phyloP scores from a whole-genome alignment of 306 rosid genomes.

The Fagus sylvatica region DNA sequence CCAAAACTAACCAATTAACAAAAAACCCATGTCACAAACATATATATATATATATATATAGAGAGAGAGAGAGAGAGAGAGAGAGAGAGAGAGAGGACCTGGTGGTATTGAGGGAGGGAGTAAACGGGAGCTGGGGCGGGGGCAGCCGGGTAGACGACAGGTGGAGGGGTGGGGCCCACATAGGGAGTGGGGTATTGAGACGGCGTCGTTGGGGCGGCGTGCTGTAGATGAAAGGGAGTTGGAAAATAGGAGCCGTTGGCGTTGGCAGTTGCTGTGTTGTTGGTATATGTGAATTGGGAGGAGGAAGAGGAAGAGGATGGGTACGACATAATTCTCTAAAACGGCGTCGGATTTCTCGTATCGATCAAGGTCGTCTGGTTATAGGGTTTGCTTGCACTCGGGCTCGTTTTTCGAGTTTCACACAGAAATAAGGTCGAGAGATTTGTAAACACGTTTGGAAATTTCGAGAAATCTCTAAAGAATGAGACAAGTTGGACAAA shows the following conservation, averaged over 20 bases:
- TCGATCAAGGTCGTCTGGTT: too few species aligned
- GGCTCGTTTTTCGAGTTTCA: too few species aligned
- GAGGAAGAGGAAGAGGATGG: constrained; percentile 48
- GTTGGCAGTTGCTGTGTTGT: constrained; percentile 37
- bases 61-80: background rate
- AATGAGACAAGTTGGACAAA: background rate
- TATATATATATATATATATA: background rate
- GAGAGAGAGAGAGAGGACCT: constrained; percentile 31
- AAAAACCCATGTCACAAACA: background rate
- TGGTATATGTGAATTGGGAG: constrained; percentile 60
- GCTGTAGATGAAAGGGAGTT: constrained; percentile 82
- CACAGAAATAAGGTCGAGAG: too few species aligned
- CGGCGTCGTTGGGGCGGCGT: constrained; percentile 36
- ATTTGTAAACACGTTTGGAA: too few species aligned
- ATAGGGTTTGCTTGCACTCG: too few species aligned
- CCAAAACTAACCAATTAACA: background rate
- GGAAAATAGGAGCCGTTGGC: constrained; percentile 67
- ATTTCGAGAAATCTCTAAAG: too few species aligned
- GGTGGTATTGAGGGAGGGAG: constrained; percentile 75
- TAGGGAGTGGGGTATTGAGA: constrained; percentile 58
- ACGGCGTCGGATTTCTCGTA: background rate
- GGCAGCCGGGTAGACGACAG: constrained; percentile 35
- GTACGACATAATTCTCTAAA: constrained; percentile 42
- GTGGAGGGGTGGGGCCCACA: constrained; percentile 39
- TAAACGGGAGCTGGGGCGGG: constrained; percentile 49